These are phyloP conservation scores for Biscutella auriculata DNA, from an alignment of 441 rosid genomes.

Conservation along the genomic window DNA sequence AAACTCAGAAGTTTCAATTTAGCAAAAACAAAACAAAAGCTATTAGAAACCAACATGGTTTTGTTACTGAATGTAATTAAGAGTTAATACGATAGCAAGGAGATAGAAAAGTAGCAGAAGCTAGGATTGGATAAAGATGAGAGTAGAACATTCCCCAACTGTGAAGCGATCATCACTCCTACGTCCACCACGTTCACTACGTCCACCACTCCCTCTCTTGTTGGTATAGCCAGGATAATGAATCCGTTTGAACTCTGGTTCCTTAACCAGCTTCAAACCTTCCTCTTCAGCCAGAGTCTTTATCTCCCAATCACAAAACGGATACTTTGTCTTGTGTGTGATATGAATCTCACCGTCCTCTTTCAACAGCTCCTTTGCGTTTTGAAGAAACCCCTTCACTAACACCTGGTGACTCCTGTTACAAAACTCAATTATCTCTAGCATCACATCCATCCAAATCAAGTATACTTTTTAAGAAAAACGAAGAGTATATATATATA, in stretches of 20 bases:
- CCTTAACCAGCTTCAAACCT: slow-evolving; percentile 7
- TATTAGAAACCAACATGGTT: too few relatives aligned
- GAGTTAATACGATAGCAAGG: too few relatives aligned
- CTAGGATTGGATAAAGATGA: slow-evolving; percentile 1
- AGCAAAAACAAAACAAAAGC: too few relatives aligned
- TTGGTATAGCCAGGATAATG: slow-evolving; percentile 24
- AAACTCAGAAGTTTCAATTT: too few relatives aligned
- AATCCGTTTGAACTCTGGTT: background rate
- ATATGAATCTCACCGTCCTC: slow-evolving; percentile 24
- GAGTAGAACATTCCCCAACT: slow-evolving; percentile 19
- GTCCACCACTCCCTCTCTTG: slow-evolving; percentile 28
- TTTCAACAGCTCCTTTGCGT: slow-evolving; percentile 21
- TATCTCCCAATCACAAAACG: slow-evolving; percentile 19
- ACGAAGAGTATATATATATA: background rate
- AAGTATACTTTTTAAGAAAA: background rate
- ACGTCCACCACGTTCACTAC: too few relatives aligned
- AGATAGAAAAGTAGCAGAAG: too few relatives aligned
- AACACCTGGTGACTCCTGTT: slow-evolving; percentile 20
- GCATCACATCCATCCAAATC: background rate
- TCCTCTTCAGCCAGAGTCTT: slow-evolving; percentile 6
- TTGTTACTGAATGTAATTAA: too few relatives aligned
- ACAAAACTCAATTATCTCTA: background rate
- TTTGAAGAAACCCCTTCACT: slow-evolving; percentile 23
- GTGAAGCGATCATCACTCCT: slow-evolving; percentile 3
- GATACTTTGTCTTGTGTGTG: slow-evolving; percentile 24